phyloP scores from a whole-genome alignment of 2,329 filamentous ascomycete genomes.

The Tolypocladium nubicola region DNA sequence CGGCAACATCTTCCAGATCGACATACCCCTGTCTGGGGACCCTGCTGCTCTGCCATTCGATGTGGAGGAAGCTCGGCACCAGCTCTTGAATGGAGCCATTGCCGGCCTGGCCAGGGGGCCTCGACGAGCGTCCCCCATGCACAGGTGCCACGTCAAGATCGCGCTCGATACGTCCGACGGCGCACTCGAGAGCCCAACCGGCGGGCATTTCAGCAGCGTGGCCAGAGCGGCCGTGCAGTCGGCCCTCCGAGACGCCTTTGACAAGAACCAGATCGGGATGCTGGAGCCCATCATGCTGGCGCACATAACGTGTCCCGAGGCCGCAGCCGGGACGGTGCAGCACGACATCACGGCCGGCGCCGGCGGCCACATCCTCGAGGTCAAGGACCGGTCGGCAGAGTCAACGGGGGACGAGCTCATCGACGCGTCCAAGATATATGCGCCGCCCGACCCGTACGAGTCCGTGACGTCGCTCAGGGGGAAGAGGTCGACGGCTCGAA shows the following conservation, averaged over 20 bases:
- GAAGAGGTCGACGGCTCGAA: slow-evolving; percentile 36
- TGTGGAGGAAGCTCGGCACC: slow-evolving; percentile 37
- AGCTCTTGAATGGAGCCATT: slow-evolving; percentile 68
- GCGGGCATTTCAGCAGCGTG: slow-evolving; percentile 57
- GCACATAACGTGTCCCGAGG: slow-evolving; percentile 76
- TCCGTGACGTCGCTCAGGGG: slow-evolving; percentile 45
- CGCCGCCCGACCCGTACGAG: slow-evolving; percentile 74
- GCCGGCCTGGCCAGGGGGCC: slow-evolving; percentile 82
- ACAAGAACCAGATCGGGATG: slow-evolving; percentile 47
- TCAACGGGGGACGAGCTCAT: slow-evolving; percentile 35
- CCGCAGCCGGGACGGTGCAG: slow-evolving; percentile 68
- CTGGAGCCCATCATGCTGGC: slow-evolving; percentile 94
- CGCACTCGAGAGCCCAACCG: slow-evolving; percentile 44
- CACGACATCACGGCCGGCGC: slow-evolving; percentile 68
- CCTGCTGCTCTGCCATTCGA: slow-evolving; percentile 39
- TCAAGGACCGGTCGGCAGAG: slow-evolving; percentile 43
- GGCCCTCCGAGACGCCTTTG: slow-evolving; percentile 53
- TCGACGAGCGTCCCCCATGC: slow-evolving; percentile 66
- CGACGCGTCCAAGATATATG: slow-evolving; percentile 68
- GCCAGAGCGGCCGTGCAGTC: slow-evolving; percentile 52
- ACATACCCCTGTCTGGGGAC: slow-evolving; percentile 36
- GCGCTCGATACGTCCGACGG: slow-evolving; percentile 56
- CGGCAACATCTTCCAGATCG: slow-evolving; percentile 58
- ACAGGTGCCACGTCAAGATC: slow-evolving; percentile 62
- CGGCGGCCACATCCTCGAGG: slow-evolving; percentile 62